A percentile compares a stretch with the other conserved stretches of the same genome.
Conservation (phyloP, 208 protist species). For the Sergeia podlipaevii region DNA sequence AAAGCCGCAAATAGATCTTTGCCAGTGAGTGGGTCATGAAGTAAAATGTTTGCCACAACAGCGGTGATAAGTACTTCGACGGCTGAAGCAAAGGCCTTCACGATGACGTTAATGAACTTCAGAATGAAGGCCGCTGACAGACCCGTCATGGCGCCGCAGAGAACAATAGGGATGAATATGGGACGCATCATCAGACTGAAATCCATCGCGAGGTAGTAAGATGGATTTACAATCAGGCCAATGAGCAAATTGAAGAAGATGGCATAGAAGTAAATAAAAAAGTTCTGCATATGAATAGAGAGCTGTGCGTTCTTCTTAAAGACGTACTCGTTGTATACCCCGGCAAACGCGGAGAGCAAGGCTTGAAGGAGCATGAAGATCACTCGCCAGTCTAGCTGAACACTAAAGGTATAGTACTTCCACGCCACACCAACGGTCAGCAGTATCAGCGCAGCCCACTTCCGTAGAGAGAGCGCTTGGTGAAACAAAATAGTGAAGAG, state of each 20-base stretch:
- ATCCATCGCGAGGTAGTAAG: slow-evolving; percentile 9
- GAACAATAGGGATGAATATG: slow-evolving; percentile 41
- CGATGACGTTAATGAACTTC: slow-evolving; percentile 79
- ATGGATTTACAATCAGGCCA: slow-evolving; percentile 26
- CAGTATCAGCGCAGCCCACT: slow-evolving; percentile 45
- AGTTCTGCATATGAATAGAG: slow-evolving; percentile 76
- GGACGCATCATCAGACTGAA: neutral
- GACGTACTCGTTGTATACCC: slow-evolving; percentile 72
- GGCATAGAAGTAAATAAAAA: slow-evolving; percentile 80
- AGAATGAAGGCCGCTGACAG: slow-evolving; percentile 65
- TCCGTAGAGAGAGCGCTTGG: slow-evolving; percentile 22
- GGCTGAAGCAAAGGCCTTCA: slow-evolving; percentile 62
- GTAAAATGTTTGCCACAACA: slow-evolving; percentile 17
- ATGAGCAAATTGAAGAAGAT: slow-evolving; percentile 65
- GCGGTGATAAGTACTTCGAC: slow-evolving; percentile 63
- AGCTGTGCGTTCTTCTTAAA: slow-evolving; percentile 54
- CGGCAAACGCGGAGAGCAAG: slow-evolving; percentile 46
- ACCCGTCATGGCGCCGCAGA: slow-evolving; percentile 37
- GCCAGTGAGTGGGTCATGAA: slow-evolving; percentile 39
- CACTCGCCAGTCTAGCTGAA: slow-evolving; percentile 20
- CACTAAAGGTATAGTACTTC: slow-evolving; percentile 37
- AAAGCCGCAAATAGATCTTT: slow-evolving; percentile 35
- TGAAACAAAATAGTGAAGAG: slow-evolving; percentile 39
- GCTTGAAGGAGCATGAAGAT: slow-evolving; percentile 51
- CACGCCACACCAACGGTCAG: slow-evolving; percentile 43